Evolutionary conservation across 768 basidiomycete species (phyloP).

Genomic region (Coprinopsis strossmayeri): DNA sequence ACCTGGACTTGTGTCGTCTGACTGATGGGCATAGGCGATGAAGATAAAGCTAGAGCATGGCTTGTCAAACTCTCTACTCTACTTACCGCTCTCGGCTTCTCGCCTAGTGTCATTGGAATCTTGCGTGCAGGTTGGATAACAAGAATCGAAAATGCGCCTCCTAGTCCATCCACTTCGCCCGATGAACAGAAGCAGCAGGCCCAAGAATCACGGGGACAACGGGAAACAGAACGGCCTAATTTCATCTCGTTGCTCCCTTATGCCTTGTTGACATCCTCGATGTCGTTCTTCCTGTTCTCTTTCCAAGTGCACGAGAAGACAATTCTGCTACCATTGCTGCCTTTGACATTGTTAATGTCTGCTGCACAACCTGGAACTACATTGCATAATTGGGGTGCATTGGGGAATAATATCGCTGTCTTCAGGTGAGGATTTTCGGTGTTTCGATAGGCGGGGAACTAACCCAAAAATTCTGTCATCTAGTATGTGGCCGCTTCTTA

Average conservation of each 20-base stretch:
- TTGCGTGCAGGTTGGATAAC: conserved; percentile 27
- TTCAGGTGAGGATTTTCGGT: conserved; percentile 60
- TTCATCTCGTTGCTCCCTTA: conserved; percentile 71
- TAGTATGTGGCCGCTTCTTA: conserved; percentile 91
- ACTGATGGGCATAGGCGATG: conserved; percentile 4
- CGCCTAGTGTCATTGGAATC: conserved; percentile 48
- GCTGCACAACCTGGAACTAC: conserved; percentile 46
- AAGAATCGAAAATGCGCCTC: not conserved
- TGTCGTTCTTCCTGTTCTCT: conserved; percentile 95
- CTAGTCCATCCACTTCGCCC: too few relatives aligned
- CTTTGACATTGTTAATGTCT: conserved; percentile 71
- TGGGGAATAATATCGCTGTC: conserved; percentile 77
- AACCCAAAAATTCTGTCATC: conserved; percentile 6
- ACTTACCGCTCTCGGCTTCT: conserved; percentile 66
- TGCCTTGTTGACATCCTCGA: conserved; percentile 69
- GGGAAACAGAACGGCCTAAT: conserved; percentile 35
- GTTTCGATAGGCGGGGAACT: not conserved
- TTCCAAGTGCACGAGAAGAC: conserved; percentile 97
- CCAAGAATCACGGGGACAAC: conserved; percentile 9
- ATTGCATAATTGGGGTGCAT: conserved; percentile 61
- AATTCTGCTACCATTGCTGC: conserved; percentile 79
- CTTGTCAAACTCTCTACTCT: conserved; percentile 62
- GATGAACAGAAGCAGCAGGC: conserved; percentile 9
- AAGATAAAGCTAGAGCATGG: conserved; percentile 39
- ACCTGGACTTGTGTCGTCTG: not conserved